Percentiles rank a stretch among this genome's conserved stretches.
phyloP scores from a whole-genome alignment of 1,284 basidiomycete genomes.

The Cerioporus squamosus region DNA sequence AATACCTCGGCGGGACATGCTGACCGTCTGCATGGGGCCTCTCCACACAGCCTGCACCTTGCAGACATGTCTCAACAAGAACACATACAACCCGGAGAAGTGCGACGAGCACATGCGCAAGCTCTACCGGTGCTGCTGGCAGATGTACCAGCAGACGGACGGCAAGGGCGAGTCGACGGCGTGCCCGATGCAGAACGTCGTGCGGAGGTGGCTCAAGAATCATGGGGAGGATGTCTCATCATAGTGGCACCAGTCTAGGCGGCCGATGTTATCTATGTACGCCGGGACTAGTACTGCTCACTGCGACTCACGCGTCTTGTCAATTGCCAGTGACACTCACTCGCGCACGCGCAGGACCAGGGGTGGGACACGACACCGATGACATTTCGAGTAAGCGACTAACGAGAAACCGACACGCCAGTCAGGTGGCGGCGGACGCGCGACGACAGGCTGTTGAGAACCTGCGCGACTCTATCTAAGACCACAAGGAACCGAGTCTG shows the following conservation, averaged over 20 bases:
- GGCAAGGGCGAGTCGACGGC: conserved; percentile 57
- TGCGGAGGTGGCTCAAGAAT: conserved; percentile 63
- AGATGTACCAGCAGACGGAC: conserved; percentile 51
- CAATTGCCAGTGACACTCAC: too few species aligned
- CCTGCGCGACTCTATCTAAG: too few species aligned
- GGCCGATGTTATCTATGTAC: too few species aligned
- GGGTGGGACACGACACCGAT: too few species aligned
- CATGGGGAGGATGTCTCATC: conserved; percentile 38
- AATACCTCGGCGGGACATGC: not conserved
- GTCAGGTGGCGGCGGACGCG: too few species aligned
- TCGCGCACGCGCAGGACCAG: too few species aligned
- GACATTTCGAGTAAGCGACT: too few species aligned
- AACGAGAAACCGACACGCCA: too few species aligned
- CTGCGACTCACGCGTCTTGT: too few species aligned
- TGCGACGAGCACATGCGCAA: conserved; percentile 56
- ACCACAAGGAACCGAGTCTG: conserved; percentile 34
- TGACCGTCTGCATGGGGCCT: not conserved
- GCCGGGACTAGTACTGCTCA: too few species aligned
- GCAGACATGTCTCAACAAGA: conserved; percentile 63
- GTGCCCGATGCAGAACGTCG: conserved; percentile 59
- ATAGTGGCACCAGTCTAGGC: too few species aligned
- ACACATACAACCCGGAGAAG: conserved; percentile 67
- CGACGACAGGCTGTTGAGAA: too few species aligned
- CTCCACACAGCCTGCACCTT: conserved; percentile 56
- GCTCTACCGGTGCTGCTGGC: conserved; percentile 62